Evolutionary conservation across 73 alveolate genomes (phyloP), one percentile per base, ranked within the genome.

Genomic region (Stentor roeselii): DNA sequence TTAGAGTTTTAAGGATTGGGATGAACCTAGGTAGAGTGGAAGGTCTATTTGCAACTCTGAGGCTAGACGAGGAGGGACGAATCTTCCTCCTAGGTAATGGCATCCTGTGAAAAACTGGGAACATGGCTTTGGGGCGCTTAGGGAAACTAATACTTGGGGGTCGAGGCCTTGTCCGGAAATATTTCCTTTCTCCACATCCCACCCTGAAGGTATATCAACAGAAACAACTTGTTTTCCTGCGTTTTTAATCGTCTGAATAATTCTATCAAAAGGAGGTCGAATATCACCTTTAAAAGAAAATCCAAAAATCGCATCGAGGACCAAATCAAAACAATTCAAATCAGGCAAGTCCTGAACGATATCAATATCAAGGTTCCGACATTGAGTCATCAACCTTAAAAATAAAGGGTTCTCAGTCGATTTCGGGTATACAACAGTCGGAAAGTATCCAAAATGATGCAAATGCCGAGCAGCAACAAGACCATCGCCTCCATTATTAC

Each of bases 161-260:
- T 76, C 42, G 59, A 80, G 42, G 2, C 42, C 58, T 31, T 83
- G 86, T 35, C 83, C 90, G 1, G 86, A 59, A 0, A 86, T 82
- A 77, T 97, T 95, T 78, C 99, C 99, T 86, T 95, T 76, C 80
- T 96, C 98, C 32, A 97, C 98, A 92, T 97, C 99, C 98, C 98
- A 97, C 39, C 99, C 99, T 11, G 99, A 96, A 3, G 99, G 99
- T 50, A 97, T 94, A 82, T 97, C 99, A 50, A 97, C 96, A 2
- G 99, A 95, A 39, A 92, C 86, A 35, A 97, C 93, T 76, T 95
- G 96, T 59, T 86, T 85, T 82, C 88, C 86, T 40, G 93, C 74
- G 42, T 60, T 78, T 74, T 92, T 90, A 78, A 92, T 78, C 31
- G 89, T 92, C 59, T 95, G 91, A 61, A 97, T 94, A 59, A 97